Evolutionary conservation across 352 stramenopile genomes (phyloP), one percentile per base, ranked within the genome.

Genomic region (Pythium biforme): DNA sequence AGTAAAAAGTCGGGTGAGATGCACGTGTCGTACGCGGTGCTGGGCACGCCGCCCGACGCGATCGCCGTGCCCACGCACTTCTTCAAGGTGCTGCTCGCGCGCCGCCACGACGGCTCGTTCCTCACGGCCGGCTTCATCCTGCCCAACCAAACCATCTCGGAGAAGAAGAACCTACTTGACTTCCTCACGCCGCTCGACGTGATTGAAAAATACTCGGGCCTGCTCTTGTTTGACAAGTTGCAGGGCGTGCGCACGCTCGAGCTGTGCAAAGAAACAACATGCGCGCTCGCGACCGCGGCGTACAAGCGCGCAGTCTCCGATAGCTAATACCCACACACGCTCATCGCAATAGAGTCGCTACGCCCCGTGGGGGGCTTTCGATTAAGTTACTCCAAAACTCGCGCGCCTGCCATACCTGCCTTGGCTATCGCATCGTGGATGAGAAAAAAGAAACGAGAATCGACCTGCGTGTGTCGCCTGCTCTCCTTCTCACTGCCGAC

Each of bases 61-160:
- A 71, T 98, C 33, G 74, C 87, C 12, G 94, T 99, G 43, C 96
- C 96, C 14, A 98, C 96, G 51, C 96, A 99, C 68, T 98, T 99
- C 67, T 99, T 97, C 77, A 99, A 99, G 70, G 82, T 98, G 31
- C 69, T 99, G 9, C 74, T 97, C 1, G 89, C 83, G 5, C 70
- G 70, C 55, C 80, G 76, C 43, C 64, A 54, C 22, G 68, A 70
- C 22, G 79, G 86, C 37, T 62, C 67, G 55, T 84, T 94, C 56
- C 88, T 95, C 60, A 91, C 87, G 3, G 80, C 84, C 26, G 94
- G 91, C 46, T 98, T 99, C 80, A 92, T 98, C 39, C 70, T 99
- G 54, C 94, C 94, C 14, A 98, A 99, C 79, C 74, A 85, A 52
- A 65, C 64, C 39, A 97, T 96, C 40, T 59, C 77, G 0, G 77